These are phyloP conservation scores for Russula griseocarnosa DNA, from an alignment of 768 basidiomycete species.

Conservation along the genomic window DNA sequence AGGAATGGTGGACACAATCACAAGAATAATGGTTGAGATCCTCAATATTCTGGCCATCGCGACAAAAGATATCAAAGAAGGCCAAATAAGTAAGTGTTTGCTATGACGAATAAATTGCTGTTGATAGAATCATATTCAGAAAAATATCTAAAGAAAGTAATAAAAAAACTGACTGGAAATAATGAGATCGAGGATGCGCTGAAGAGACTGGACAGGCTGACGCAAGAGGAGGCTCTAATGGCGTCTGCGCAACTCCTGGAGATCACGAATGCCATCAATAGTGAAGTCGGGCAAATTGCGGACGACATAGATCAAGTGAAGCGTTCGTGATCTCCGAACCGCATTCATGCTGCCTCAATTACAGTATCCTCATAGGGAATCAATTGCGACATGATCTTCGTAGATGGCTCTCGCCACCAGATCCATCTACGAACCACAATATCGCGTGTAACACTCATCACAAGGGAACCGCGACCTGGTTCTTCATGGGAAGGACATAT, in stretches of 20 bases:
- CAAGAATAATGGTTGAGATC: neutral
- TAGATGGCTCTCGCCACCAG: too few species aligned
- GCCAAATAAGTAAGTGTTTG: neutral
- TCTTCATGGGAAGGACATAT: too few species aligned
- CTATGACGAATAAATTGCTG: too few species aligned
- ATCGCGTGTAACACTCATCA: too few species aligned
- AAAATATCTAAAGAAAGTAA: neutral
- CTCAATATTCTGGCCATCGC: neutral
- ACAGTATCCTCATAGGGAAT: too few species aligned
- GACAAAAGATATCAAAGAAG: neutral
- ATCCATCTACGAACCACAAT: too few species aligned
- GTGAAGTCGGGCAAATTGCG: neutral
- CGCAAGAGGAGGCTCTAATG: neutral
- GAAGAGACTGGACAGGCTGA: conserved; percentile 2
- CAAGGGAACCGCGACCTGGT: too few species aligned
- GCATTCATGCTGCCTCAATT: too few species aligned
- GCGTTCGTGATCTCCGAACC: too few species aligned
- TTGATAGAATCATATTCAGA: neutral
- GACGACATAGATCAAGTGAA: too few species aligned
- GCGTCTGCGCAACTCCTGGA: neutral
- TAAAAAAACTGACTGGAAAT: neutral
- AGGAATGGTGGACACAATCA: neutral
- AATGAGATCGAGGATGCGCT: neutral
- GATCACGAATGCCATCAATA: neutral
- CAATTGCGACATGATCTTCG: too few species aligned